phyloP scores from a whole-genome alignment of 495 filamentous ascomycete species.

The Platismatia glauca region DNA sequence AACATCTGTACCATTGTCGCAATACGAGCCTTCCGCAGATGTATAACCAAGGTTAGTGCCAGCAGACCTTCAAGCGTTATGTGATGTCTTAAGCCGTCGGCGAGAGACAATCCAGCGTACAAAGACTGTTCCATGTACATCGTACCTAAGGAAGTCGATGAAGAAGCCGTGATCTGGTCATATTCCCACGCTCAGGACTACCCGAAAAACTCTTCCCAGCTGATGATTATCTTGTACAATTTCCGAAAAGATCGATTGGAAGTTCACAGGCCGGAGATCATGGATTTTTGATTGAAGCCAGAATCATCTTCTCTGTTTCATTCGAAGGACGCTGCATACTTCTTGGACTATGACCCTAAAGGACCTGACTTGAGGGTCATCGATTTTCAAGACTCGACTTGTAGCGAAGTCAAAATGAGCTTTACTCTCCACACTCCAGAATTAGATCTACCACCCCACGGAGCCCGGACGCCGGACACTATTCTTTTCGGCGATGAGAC shows the following conservation, averaged over 20 bases:
- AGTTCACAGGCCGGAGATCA: not conserved
- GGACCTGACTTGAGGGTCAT: not conserved
- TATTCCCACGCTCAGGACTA: not conserved
- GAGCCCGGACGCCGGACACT: too few species aligned
- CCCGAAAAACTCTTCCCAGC: too few species aligned
- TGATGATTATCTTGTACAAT: not conserved
- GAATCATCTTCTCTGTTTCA: too few species aligned
- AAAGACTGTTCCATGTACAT: too few species aligned
- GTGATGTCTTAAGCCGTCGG: too few species aligned
- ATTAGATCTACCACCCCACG: not conserved
- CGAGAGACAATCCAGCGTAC: too few species aligned
- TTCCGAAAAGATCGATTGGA: not conserved
- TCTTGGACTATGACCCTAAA: not conserved
- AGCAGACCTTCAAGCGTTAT: too few species aligned
- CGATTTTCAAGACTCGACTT: not conserved
- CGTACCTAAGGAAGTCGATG: not conserved
- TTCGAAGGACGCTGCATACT: slow-evolving; percentile 1
- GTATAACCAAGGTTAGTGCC: too few species aligned
- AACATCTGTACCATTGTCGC: too few species aligned
- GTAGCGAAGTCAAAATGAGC: not conserved
- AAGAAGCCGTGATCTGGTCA: not conserved
- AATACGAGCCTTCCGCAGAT: too few species aligned
- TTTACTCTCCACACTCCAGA: not conserved
- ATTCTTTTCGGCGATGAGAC: not conserved
- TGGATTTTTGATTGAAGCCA: too few species aligned